phyloP scores from a whole-genome alignment of 2,329 filamentous ascomycete species.

The Trichoderma harzianum region DNA sequence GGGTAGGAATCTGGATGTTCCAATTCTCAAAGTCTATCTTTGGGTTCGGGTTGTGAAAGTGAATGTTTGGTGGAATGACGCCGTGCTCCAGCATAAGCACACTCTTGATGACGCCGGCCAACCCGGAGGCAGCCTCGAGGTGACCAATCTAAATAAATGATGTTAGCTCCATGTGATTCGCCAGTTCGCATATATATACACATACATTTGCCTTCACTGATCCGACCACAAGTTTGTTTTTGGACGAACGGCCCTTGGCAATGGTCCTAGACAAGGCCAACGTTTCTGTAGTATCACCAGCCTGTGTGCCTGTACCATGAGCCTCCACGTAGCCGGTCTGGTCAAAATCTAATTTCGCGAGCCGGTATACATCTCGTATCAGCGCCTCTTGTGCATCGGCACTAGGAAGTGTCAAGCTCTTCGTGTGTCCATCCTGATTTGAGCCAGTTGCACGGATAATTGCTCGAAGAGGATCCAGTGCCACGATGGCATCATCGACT shows the following conservation, averaged over 20 bases:
- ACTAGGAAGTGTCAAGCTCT: constrained; percentile 42
- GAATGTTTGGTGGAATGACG: neutral
- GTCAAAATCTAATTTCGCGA: neutral
- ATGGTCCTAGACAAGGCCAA: neutral
- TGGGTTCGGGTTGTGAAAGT: neutral
- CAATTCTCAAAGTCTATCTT: neutral
- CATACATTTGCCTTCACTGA: neutral
- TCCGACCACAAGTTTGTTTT: neutral
- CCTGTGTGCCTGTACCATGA: neutral
- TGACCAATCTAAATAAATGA: neutral
- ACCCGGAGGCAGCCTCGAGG: neutral
- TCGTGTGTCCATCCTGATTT: constrained; percentile 39
- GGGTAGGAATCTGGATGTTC: neutral
- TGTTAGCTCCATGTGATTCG: neutral
- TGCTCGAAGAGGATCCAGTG: constrained; percentile 47
- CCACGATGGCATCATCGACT: constrained; percentile 46
- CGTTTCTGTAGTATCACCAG: neutral
- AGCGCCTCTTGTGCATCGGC: constrained; percentile 29
- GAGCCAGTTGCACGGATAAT: constrained; percentile 26
- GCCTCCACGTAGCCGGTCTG: neutral
- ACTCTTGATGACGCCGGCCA: neutral
- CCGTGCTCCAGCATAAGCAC: neutral
- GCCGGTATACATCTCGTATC: neutral
- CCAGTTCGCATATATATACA: neutral
- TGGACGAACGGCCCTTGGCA: neutral